Evolutionary conservation across 148 eudicot genomes (phyloP), one percentile per base, ranked within the genome.

Genomic region (Amaranthus cruentus): DNA sequence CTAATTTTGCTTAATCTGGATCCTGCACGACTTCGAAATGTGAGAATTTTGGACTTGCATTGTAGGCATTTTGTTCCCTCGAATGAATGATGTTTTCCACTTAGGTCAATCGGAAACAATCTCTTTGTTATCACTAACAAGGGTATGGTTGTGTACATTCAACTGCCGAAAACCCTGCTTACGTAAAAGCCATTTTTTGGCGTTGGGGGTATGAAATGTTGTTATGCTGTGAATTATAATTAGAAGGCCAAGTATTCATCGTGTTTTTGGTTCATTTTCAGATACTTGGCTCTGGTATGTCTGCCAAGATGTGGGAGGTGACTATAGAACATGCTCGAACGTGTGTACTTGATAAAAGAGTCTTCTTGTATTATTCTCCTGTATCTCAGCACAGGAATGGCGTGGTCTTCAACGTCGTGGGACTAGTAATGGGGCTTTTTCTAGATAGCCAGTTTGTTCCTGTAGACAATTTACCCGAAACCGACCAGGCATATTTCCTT

Each of bases 281-380:
- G 97, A 82, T 91, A 74, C 85, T 89, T 70, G 97, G 93, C 73
- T 76, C 88, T 44, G 93, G 91, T 66, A 90, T 90, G 96, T 90
- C 90, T 75, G 78, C 93, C 71, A 87, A 87, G 78, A 85, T 86
- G 93, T 91, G 97, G 97, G 97, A 89, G 21, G 83, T 79, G 56
- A 77, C 91, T 9, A 76, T 82, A 61, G 93, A 86, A 49, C 91
- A 89, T 82, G 93, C 97, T 73, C 85, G 80, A 66, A 87, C 87
- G 55, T 89, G 97, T 75, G 84, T 83, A 44, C 61, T 89, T 50
- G 97, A 89, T 78, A 71, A 85, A 28, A 82, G 73, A 65, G 78
- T 87, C 55, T 83, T 79, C 79, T 69, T 83, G 74, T 87, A 91
- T 72, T 79, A 77, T 72, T 81, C 88, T 21, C 85, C 81, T 38